Percentiles rank a stretch among this genome's conserved stretches.
These are phyloP conservation scores for Diaporthe helianthi DNA, from an alignment of 2,329 filamentous ascomycete species.

Conservation along the genomic window DNA sequence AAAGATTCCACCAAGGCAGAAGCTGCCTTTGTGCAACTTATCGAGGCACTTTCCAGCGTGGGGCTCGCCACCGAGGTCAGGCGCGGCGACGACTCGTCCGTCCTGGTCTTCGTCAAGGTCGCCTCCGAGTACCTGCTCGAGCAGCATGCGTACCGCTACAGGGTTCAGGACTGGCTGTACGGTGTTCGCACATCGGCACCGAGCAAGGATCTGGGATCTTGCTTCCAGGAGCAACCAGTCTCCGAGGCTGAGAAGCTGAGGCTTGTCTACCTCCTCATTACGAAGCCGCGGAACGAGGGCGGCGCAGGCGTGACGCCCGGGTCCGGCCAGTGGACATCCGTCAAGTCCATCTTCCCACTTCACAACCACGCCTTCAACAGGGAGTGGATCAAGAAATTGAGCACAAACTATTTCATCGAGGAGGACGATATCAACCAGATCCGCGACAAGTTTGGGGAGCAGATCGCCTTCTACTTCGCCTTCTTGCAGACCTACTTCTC, in stretches of 20 bases:
- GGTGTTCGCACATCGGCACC: conserved; percentile 83
- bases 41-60: conserved; percentile 75
- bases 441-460: conserved; percentile 78
- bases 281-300: conserved; percentile 74
- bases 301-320: conserved; percentile 79
- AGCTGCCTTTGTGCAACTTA: conserved; percentile 77
- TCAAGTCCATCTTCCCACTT: conserved; percentile 78
- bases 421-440: conserved; percentile 75
- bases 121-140: conserved; percentile 77
- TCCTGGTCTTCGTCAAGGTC: conserved; percentile 85
- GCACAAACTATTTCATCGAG: conserved; percentile 72
- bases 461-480: conserved; percentile 93
- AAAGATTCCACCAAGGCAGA: conserved; percentile 74
- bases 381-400: conserved; percentile 77
- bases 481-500: conserved; percentile 91
- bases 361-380: conserved; percentile 81
- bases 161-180: conserved; percentile 93
- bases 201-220: conserved; percentile 71
- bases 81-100: conserved; percentile 74
- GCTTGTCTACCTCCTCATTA: conserved; percentile 86
- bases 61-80: conserved; percentile 91
- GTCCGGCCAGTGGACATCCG: conserved; percentile 73
- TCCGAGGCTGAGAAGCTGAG: conserved; percentile 88
- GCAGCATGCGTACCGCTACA: conserved; percentile 82
- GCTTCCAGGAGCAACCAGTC: conserved; percentile 76